Evolutionary conservation across 1,139 yeast genomes (phyloP).

Genomic region (Kodamaea fungicola): DNA sequence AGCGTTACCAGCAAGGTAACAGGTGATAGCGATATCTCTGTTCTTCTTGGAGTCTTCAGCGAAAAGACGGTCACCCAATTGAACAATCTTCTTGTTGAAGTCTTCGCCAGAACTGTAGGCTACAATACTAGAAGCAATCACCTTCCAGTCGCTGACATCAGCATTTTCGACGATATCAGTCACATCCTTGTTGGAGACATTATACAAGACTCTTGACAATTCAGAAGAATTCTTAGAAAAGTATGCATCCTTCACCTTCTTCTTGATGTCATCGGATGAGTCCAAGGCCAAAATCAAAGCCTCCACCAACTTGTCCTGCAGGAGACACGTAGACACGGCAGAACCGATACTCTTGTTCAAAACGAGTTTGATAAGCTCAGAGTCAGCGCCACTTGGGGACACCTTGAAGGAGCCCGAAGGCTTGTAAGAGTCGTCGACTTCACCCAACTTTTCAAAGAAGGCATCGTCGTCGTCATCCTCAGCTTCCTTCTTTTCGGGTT

Average conservation of each 20-base stretch:
- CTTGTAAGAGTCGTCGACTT: conserved; percentile 25
- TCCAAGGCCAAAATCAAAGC: conserved; percentile 81
- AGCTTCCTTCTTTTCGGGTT: conserved; percentile 12
- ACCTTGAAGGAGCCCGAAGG: conserved; percentile 50
- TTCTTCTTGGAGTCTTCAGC: conserved; percentile 20
- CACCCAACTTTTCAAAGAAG: conserved; percentile 46
- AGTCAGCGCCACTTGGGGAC: conserved; percentile 26
- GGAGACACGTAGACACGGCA: conserved; percentile 69
- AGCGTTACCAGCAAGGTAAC: conserved; percentile 80
- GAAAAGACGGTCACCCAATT: conserved; percentile 64
- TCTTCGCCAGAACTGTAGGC: conserved; percentile 49
- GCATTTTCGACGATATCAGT: conserved; percentile 77
- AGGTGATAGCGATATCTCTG: conserved; percentile 72
- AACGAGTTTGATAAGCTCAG: conserved; percentile 52
- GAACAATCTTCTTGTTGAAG: conserved; percentile 54
- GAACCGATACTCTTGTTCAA: conserved; percentile 60
- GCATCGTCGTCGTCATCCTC: conserved; percentile 41
- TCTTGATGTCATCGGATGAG: conserved; percentile 57
- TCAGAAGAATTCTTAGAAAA: conserved; percentile 56
- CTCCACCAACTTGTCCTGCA: conserved; percentile 63
- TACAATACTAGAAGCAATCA: conserved; percentile 67
- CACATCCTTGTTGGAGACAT: conserved; percentile 57
- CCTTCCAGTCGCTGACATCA: conserved; percentile 78
- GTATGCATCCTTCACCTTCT: conserved; percentile 68
- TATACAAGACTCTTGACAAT: conserved; percentile 71